A percentile compares a stretch with the other conserved stretches of the same genome.
These are phyloP conservation scores for Rhodotorula kratochvilovae DNA, from an alignment of 768 basidiomycete species.

Conservation along the genomic window DNA sequence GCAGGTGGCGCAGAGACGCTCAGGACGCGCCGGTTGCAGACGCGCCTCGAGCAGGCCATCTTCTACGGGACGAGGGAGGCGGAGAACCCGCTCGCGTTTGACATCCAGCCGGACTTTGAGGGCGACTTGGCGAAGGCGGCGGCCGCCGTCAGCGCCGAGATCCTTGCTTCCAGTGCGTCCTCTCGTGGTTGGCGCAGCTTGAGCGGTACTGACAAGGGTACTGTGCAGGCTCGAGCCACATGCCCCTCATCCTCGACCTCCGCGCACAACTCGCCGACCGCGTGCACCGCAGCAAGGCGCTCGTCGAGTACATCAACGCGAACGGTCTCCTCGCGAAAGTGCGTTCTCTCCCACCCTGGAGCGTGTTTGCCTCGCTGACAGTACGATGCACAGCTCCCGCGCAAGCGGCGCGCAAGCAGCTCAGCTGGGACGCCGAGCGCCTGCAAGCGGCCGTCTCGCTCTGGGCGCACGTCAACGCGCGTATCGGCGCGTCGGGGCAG, in stretches of 20 bases:
- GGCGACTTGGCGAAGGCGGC: constrained; percentile 48
- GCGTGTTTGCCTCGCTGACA: constrained; percentile 5
- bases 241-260: constrained; percentile 72
- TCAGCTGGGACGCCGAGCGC: constrained; percentile 81
- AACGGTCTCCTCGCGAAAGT: constrained; percentile 76
- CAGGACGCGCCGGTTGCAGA: constrained; percentile 47
- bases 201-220: not conserved
- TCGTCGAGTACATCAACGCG: constrained; percentile 84
- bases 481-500: constrained; percentile 44
- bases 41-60: constrained; percentile 50
- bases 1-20: constrained; percentile 40
- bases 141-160: constrained; percentile 46
- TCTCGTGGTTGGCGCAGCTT: no score
- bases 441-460: constrained; percentile 72
- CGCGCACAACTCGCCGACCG: constrained; percentile 69
- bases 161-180: constrained; percentile 65
- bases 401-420: constrained; percentile 65
- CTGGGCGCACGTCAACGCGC: constrained; percentile 56
- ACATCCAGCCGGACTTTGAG: constrained; percentile 44
- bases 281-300: constrained; percentile 69
- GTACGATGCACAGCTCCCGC: constrained; percentile 62
- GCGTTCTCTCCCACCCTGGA: constrained; percentile 16
- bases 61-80: constrained; percentile 47
- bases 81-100: constrained; percentile 50
- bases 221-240: constrained; percentile 58